Evolutionary conservation across 345 rosid genomes (phyloP).

Genomic region (Lepidium didymum): DNA sequence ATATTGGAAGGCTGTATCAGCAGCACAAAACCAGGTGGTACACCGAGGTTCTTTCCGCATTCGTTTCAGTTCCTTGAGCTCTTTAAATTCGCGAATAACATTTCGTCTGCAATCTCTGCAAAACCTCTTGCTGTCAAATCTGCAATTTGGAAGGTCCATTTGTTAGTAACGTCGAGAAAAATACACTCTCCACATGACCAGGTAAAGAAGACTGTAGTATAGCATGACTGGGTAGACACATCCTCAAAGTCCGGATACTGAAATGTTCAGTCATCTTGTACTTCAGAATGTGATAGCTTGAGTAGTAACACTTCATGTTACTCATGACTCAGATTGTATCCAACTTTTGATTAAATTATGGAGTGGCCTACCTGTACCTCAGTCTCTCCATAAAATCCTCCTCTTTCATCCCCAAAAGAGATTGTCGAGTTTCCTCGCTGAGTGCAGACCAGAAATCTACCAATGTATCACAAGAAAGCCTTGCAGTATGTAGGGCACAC

Average conservation of each 20-base stretch:
- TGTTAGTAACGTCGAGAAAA: not conserved
- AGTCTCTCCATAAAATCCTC: slow-evolving; percentile 99
- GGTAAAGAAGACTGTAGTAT: not conserved
- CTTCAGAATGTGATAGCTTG: not conserved
- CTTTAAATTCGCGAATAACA: slow-evolving; percentile 96
- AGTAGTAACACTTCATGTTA: not conserved
- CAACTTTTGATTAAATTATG: not conserved
- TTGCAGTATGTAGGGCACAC: slow-evolving; percentile 93
- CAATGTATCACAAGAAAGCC: slow-evolving; percentile 92
- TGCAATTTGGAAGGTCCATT: slow-evolving; percentile 28
- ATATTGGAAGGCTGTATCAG: slow-evolving; percentile 78
- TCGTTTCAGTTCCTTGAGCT: slow-evolving; percentile 93
- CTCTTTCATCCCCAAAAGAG: slow-evolving; percentile 95
- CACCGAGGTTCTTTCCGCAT: slow-evolving; percentile 87
- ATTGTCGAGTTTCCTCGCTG: slow-evolving; percentile 78
- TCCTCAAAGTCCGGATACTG: not conserved
- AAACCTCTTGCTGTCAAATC: slow-evolving; percentile 98
- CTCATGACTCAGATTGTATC: slow-evolving; percentile 8
- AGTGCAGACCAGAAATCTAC: slow-evolving; percentile 95
- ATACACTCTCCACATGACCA: not conserved
- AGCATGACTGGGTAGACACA: not conserved
- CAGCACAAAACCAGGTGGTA: slow-evolving; percentile 88
- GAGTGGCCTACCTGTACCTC: slow-evolving; percentile 69
- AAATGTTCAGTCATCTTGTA: not conserved
- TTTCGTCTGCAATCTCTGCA: slow-evolving; percentile 98